Evolutionary conservation across 1,139 yeast species (phyloP), one percentile per base, ranked within the genome.

Genomic region (Scheffersomyces parashehatae): DNA sequence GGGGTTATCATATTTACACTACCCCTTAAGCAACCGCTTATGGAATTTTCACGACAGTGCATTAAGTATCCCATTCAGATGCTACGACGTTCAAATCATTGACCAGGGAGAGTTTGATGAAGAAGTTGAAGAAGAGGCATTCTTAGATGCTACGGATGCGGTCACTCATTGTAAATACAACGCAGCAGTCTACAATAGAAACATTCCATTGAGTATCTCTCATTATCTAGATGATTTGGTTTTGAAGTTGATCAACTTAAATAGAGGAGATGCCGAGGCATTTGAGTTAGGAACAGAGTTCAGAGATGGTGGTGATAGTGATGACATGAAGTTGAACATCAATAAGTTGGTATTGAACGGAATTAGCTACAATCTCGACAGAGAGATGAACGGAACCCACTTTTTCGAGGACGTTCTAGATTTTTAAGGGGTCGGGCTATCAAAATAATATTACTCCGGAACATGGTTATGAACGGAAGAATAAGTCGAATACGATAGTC

Each of bases 261-360:
- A 70, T 47, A 52, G 79, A 26, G 79, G 79, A 0, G 61, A 73
- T 50, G 79, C 79, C 0, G 79, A 74, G 49, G 66, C 61, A 37
- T 48, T 60, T 10, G 62, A 58, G 9, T 54, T 68, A 13, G 67
- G 65, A 7, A 49, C 47, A 14, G 58, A 56, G 37, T 53, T 59
- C 35, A 53, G 52, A 35, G 60, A 55, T 12, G 62, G 63, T 7
- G 62, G 63, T 10, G 70, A 64, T 35, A 54, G 63, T 41, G 59
- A 56, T 38, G 76, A 70, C 39, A 50, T 54, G 11, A 50, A 42
- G n/a, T 56, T 62, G 30, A 55, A 56, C 26, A 53, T 70, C 38
- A 54, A 57, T 35, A 67, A 64, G 44, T 51, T 72, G 39, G 48
- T 60, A 15, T 42, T 73, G 12, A 70, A 65, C 43, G 78, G 78